These are phyloP conservation scores for Hymenochaete sp. DNA, from an alignment of 1,284 basidiomycete genomes.

Conservation along the genomic window DNA sequence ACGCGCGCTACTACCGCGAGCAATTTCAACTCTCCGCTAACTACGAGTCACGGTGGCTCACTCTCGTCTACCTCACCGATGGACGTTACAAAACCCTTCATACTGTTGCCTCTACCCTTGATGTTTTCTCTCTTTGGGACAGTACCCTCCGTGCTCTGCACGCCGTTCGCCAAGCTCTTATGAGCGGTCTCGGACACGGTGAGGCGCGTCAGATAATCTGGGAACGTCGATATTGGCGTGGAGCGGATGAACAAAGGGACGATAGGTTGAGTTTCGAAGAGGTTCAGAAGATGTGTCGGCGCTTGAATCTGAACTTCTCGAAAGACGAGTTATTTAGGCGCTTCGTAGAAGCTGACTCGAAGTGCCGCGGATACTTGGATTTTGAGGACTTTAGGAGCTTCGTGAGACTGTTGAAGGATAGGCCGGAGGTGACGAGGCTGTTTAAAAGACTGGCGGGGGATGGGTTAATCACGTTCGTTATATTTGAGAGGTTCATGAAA, in stretches of 20 bases:
- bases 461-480: conserved; percentile 41
- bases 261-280: conserved; percentile 66
- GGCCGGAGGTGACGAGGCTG: conserved; percentile 71
- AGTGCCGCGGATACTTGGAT: conserved; percentile 64
- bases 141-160: conserved; percentile 50
- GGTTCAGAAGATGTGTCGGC: conserved; percentile 65
- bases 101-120: conserved; percentile 68
- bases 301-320: conserved; percentile 66
- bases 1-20: conserved; percentile 72
- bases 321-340: conserved; percentile 51
- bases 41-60: conserved; percentile 65
- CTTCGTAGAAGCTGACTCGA: conserved; percentile 70
- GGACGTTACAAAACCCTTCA: conserved; percentile 89
- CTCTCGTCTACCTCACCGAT: conserved; percentile 68
- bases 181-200: conserved; percentile 56
- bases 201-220: conserved; percentile 66
- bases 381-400: conserved; percentile 81
- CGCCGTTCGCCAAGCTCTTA: conserved; percentile 55
- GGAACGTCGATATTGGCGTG: conserved; percentile 80
- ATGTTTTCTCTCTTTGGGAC: conserved; percentile 65
- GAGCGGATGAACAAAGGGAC: conserved; percentile 53
- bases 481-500: conserved; percentile 62
- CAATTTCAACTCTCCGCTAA: conserved; percentile 61
- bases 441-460: conserved; percentile 45
- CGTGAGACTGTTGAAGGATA: conserved; percentile 75